Evolutionary conservation across 2,329 filamentous ascomycete genomes (phyloP).

Genomic region (Lecanicillium sp.): DNA sequence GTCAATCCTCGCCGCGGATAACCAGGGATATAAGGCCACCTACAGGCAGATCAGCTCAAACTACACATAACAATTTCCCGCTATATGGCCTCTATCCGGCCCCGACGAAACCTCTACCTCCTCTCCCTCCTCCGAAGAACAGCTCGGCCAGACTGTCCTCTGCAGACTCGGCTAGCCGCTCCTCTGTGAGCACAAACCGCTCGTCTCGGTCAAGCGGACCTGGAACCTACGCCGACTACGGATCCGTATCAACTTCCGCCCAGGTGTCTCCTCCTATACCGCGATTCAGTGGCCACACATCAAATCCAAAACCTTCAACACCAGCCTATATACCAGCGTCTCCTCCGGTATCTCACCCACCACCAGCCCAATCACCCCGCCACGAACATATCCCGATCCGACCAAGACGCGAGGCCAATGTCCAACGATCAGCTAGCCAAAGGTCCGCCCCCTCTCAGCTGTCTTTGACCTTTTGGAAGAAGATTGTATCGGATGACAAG

Average conservation of each 20-base stretch:
- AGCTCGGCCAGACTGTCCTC: background rate
- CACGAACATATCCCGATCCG: too few relatives aligned
- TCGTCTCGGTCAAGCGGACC: constrained; percentile 3
- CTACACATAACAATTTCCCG: background rate
- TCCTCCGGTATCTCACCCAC: too few relatives aligned
- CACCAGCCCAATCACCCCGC: too few relatives aligned
- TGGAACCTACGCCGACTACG: background rate
- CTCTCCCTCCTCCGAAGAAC: constrained; percentile 4
- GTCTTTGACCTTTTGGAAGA: constrained; percentile 12
- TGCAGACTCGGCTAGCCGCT: constrained; percentile 3
- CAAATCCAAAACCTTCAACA: too few relatives aligned
- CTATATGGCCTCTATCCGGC: constrained; percentile 8
- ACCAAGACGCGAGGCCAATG: background rate
- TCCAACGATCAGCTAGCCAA: constrained; percentile 3
- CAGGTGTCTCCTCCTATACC: too few relatives aligned
- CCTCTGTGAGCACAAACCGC: constrained; percentile 6
- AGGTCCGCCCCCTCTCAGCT: constrained; percentile 1
- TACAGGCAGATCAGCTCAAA: too few relatives aligned
- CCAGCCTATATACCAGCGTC: too few relatives aligned
- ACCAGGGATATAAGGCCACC: background rate
- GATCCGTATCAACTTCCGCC: too few relatives aligned
- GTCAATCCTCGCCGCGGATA: background rate
- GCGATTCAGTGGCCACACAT: too few relatives aligned
- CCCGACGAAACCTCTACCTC: constrained; percentile 6
- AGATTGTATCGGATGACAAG: constrained; percentile 17